Evolutionary conservation across 1,139 yeast genomes (phyloP).

Genomic region (Hanseniaspora gamundiae): DNA sequence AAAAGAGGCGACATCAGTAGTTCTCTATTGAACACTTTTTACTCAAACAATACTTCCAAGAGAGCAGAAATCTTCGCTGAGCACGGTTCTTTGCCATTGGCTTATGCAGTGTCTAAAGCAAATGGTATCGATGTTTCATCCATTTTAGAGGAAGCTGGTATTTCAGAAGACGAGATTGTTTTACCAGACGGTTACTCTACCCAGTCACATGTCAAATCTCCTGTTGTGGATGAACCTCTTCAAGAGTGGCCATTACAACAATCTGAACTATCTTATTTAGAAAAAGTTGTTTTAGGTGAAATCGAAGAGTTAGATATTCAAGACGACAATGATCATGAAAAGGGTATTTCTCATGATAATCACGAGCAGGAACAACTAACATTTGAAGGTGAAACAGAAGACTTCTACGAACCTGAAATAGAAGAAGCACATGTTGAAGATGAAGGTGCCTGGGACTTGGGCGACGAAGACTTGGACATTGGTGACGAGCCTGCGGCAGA

Average conservation of each 20-base stretch:
- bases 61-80: constrained; percentile 66
- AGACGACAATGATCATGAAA: constrained; percentile 24
- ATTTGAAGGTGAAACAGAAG: constrained; percentile 26
- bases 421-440: constrained; percentile 36
- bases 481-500: constrained; percentile 51
- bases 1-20: constrained; percentile 75
- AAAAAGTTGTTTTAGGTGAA: constrained; percentile 70
- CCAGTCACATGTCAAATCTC: constrained; percentile 12
- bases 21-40: constrained; percentile 72
- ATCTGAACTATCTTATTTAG: constrained; percentile 67
- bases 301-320: constrained; percentile 44
- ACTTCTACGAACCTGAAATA: constrained; percentile 20
- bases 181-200: constrained; percentile 38
- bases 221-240: constrained; percentile 19
- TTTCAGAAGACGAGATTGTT: constrained; percentile 51
- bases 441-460: constrained; percentile 47
- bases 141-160: constrained; percentile 56
- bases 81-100: constrained; percentile 77
- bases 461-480: constrained; percentile 51
- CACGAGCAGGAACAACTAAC: constrained; percentile 22
- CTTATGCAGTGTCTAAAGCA: constrained; percentile 84
- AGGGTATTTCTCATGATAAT: constrained; percentile 13
- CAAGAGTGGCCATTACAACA: constrained; percentile 76
- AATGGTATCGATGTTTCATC: constrained; percentile 70
- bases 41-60: constrained; percentile 60